Base-by-base conservation (phyloP, 2,329 filamentous ascomycete genomes). In the Graphiopsis chlorocephala region DNA sequence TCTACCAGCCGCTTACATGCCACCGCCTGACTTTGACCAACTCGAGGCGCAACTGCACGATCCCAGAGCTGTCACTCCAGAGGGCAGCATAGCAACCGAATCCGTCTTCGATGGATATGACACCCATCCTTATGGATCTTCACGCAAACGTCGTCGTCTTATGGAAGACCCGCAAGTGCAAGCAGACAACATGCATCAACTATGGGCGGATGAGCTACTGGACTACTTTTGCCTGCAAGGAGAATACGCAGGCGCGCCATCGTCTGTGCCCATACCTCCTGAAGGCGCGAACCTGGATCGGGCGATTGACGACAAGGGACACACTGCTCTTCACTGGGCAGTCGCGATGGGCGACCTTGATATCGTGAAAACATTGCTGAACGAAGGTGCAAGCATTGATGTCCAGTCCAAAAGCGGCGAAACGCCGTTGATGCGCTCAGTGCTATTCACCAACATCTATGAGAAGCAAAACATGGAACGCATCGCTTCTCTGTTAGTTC, bases 291-390 rank as follows among this genome's bases (percentile, higher is more conserved):
- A 96, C 73, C 88, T 96, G 6, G 90, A 99, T 77, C 91, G 92
- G 76, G 84, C 89, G n/a, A 97, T 99, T 68, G 95, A 99, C 75
- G 90, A 93, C 50, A 93, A 96, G 72, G 89, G 90, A 11, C 93
- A 98, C 74, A 96, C 93, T 2, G 93, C 94, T 6, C 85, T 99
- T 69, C 95, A 99, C 75, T 99, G 95, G 95, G 95, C 93, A 20
- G 93, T 92, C 61, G 92, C 95, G 26, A 99, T 99, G 94, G 95
- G 95, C 65, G 95, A 98, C 70, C 83, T 97, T 31, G 91, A 94
- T 57, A 91, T 98, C 17, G 92, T 97, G 67, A 92, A 90, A 76
- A 90, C 96, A 76, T 83, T 99, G 20, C 90, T 95, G 71, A 85
- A 88, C 47, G 92, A 93, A 66, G 89, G 91, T 48, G 93, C 94